Percentiles rank a stretch among this genome's conserved stretches.
Evolutionary conservation across 257 asterid genomes (phyloP).

Genomic region (Apocynum venetum): DNA sequence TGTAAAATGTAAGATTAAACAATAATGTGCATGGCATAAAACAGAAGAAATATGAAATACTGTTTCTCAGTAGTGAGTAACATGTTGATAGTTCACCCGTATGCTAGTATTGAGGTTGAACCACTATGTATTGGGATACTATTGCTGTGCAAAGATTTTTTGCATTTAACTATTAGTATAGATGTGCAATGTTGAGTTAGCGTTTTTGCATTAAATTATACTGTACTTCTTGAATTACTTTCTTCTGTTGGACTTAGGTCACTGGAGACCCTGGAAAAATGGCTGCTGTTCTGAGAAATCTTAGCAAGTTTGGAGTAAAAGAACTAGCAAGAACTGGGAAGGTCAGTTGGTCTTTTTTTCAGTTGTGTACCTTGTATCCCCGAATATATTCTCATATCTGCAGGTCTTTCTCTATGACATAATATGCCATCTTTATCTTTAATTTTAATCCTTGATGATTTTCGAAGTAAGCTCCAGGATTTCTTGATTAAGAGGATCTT

Average conservation of each 20-base stretch:
- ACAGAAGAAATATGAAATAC: neutral
- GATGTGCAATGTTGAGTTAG: neutral
- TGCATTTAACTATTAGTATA: neutral
- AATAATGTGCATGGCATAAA: neutral
- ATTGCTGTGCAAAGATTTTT: neutral
- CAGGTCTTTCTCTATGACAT: neutral
- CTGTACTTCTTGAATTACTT: neutral
- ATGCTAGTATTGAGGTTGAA: neutral
- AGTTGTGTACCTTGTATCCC: neutral
- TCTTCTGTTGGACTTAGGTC: slow-evolving; percentile 45
- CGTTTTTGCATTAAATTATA: neutral
- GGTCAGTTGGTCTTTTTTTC: slow-evolving; percentile 34
- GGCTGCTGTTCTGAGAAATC: slow-evolving; percentile 73
- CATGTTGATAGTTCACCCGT: neutral
- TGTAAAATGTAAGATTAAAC: neutral
- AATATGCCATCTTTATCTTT: neutral
- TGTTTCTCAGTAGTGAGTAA: neutral
- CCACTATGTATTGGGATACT: neutral
- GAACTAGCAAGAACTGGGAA: slow-evolving; percentile 89
- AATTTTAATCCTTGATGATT: neutral
- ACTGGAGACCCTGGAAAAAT: slow-evolving; percentile 96
- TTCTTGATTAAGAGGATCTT: neutral
- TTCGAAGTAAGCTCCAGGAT: neutral
- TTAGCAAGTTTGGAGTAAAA: slow-evolving; percentile 71
- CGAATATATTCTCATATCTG: neutral